A percentile compares a stretch with the other conserved stretches of the same genome.
Conservation (phyloP, 768 basidiomycete genomes). For the Tricholoma flavovirens region DNA sequence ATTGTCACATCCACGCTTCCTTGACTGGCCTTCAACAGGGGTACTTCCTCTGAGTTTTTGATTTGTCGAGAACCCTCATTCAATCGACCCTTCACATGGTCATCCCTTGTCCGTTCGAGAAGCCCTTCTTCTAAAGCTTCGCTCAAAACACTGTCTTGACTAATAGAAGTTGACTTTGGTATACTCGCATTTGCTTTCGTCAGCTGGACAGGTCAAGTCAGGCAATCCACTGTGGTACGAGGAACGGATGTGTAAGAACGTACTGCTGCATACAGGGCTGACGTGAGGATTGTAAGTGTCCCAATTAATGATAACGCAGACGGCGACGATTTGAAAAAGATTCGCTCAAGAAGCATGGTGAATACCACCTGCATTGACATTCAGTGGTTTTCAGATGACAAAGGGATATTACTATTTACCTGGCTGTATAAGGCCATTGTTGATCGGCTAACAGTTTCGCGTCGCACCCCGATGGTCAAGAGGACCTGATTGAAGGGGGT, state of each 20-base stretch:
- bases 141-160: neutral
- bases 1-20: too few species aligned
- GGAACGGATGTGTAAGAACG: conserved; percentile 14
- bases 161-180: neutral
- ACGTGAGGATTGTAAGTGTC: conserved; percentile 54
- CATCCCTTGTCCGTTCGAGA: neutral
- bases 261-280: conserved; percentile 65
- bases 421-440: conserved; percentile 8
- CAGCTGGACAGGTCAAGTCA: neutral
- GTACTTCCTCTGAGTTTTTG: too few species aligned
- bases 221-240: too few species aligned
- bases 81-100: neutral
- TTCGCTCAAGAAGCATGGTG: conserved; percentile 54
- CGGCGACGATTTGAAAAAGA: conserved; percentile 59
- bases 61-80: too few species aligned
- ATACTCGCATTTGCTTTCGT: neutral
- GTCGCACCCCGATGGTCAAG: conserved; percentile 6
- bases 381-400: neutral
- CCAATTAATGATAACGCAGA: conserved; percentile 57
- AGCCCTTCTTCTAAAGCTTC: neutral
- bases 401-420: neutral
- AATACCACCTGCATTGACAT: conserved; percentile 50
- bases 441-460: conserved; percentile 6
- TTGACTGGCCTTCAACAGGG: too few species aligned
- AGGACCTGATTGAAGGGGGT: neutral